Conservation (phyloP, 495 filamentous ascomycete species). For the Cercophora samala region DNA sequence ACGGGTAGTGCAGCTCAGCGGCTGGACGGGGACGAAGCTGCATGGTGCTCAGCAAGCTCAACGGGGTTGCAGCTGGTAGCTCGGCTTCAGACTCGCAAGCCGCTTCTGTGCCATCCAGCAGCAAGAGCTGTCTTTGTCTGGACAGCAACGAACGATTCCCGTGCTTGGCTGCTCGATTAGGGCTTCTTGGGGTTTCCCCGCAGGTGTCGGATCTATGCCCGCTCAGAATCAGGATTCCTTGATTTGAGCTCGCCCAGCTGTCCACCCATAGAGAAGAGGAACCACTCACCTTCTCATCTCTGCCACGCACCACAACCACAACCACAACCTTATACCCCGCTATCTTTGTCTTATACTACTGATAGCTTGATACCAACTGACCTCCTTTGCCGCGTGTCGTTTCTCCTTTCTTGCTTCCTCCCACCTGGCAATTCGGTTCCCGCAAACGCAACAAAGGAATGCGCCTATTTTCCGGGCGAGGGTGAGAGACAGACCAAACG, state of each 20-base stretch:
- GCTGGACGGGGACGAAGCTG: conserved; percentile 9
- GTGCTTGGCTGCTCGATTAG: neutral
- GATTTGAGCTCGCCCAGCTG: neutral
- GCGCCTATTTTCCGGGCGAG: neutral
- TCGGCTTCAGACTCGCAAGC: conserved; percentile 9
- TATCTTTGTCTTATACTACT: neutral
- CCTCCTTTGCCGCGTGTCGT: conserved; percentile 1
- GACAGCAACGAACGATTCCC: no score
- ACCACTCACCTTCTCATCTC: no score
- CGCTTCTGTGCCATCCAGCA: neutral
- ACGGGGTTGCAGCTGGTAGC: neutral
- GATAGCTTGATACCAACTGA: neutral
- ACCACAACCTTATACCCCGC: conserved; percentile 8
- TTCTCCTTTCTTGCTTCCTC: conserved; percentile 2
- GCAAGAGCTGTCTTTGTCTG: conserved; percentile 8
- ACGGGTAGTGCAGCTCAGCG: neutral
- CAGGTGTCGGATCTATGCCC: conserved; percentile 8
- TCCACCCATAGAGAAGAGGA: no score
- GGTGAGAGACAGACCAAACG: conserved; percentile 5
- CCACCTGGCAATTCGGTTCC: neutral
- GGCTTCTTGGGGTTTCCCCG: conserved; percentile 4
- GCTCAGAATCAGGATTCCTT: conserved; percentile 14
- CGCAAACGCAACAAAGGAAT: conserved; percentile 16
- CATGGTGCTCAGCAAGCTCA: conserved; percentile 12
- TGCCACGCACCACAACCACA: no score